Base-by-base conservation (phyloP, 805 yeast genomes). In the Danielia reshetovae region DNA sequence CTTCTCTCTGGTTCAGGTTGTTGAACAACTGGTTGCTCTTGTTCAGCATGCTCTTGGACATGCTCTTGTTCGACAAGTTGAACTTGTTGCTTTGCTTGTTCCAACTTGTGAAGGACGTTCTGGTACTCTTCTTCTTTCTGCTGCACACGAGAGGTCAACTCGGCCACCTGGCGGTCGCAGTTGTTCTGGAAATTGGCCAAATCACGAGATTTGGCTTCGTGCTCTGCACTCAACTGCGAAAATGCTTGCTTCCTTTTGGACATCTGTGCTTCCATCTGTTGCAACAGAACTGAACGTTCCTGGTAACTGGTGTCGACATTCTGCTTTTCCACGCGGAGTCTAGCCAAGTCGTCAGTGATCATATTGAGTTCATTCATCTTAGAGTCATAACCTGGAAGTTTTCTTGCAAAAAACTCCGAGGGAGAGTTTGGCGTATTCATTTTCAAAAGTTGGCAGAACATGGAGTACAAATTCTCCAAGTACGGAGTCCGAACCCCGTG, bases 401-500 rank as follows among this genome's bases (percentile, higher is more conserved):
- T 50, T 36, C 70, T 51, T 10, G 43, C 39, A 40, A 64, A 65
- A 35, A 65, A 64, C 2, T 57, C 41, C 7, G 65, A 57, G 1
- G 38, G 30, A n/a, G n/a, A n/a, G 11, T 41, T 36, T 2, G 48
- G 40, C 9, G 47, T 49, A 42, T 78, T 79, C 39, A 74, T 60
- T 39, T 66, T 70, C 36, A 66, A 70, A 35, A 67, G 72, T 54
- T 83, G 89, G 43, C 85, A 78, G 67, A 83, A 65, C 35, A 79
- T 73, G 2, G 95, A 87, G 55, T 86, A 89, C 38, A 86, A 62
- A 48, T 85, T 85, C 61, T 89, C 97, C 55, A 89, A 68, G 55
- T 89, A 89, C 2, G 97, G 96, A 0, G 96, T 86, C 55, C 83
- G 81, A 35, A 87, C 79, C 31, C 82, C 80, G 53, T 76, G 75